Percentiles rank a stretch among this genome's conserved stretches.
Conservation (phyloP, 1,284 basidiomycete species). For the Erythrobasidium hasegawianum region DNA sequence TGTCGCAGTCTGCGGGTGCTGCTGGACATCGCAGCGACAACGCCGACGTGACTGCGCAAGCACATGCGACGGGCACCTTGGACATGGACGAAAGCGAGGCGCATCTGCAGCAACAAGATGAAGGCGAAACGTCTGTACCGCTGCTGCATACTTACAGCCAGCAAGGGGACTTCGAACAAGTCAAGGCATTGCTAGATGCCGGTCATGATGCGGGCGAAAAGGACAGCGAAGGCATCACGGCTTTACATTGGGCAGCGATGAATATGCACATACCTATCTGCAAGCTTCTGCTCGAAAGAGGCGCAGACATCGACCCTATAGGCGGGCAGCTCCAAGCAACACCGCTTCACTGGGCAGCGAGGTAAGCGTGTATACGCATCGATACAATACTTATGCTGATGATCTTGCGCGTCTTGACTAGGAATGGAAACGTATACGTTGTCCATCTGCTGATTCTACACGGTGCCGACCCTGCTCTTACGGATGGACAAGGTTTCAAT, state of each 20-base stretch:
- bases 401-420: slow-evolving; percentile 32
- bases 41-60: too few species aligned
- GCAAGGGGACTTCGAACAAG: slow-evolving; percentile 18
- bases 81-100: background rate
- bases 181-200: slow-evolving; percentile 8
- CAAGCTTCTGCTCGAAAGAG: slow-evolving; percentile 78
- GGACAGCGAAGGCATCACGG: slow-evolving; percentile 87
- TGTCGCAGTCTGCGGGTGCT: too few species aligned
- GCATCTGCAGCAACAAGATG: slow-evolving; percentile 1
- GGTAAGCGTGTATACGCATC: slow-evolving; percentile 46
- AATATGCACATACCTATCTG: slow-evolving; percentile 71
- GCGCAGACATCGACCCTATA: slow-evolving; percentile 89
- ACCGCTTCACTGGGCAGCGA: slow-evolving; percentile 95
- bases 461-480: slow-evolving; percentile 85
- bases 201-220: slow-evolving; percentile 61
- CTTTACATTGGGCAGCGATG: slow-evolving; percentile 95
- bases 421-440: slow-evolving; percentile 91
- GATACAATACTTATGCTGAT: background rate
- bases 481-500: slow-evolving; percentile 95
- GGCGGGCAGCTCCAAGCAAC: slow-evolving; percentile 95
- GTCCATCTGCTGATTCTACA: slow-evolving; percentile 84
- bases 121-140: slow-evolving; percentile 3
- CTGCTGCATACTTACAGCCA: slow-evolving; percentile 19
- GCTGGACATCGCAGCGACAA: too few species aligned
- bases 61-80: too few species aligned